phyloP scores from a whole-genome alignment of 2,329 filamentous ascomycete genomes.

The Xylariaceae sp. region DNA sequence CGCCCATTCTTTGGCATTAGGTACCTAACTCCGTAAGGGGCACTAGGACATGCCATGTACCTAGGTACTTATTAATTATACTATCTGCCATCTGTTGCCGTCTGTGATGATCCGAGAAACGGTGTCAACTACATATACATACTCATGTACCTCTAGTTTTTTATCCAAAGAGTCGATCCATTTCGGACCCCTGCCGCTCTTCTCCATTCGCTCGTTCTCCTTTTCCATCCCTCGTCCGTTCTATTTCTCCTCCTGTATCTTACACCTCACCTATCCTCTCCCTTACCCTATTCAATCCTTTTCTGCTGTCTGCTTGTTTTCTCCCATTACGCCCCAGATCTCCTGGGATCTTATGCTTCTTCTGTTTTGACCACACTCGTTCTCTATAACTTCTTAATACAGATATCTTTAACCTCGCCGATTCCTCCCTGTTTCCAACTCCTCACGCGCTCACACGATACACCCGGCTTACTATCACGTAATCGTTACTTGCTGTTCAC shows the following conservation, averaged over 20 bases:
- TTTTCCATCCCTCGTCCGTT: slow-evolving; percentile 27
- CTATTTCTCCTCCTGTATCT: slow-evolving; percentile 27
- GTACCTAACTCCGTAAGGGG: too few relatives aligned
- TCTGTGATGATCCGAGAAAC: too few relatives aligned
- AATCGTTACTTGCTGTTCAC: slow-evolving; percentile 8
- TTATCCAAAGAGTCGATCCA: too few relatives aligned
- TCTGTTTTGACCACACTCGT: slow-evolving; percentile 31
- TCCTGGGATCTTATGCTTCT: slow-evolving; percentile 24
- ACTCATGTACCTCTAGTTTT: too few relatives aligned
- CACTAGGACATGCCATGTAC: too few relatives aligned
- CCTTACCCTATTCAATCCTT: slow-evolving; percentile 33
- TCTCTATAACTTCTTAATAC: slow-evolving; percentile 34
- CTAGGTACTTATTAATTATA: too few relatives aligned
- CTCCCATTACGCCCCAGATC: slow-evolving; percentile 17
- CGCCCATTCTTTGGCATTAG: too few relatives aligned
- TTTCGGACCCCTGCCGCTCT: too few relatives aligned
- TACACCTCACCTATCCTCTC: too few relatives aligned
- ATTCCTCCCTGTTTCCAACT: slow-evolving; percentile 17
- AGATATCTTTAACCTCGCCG: slow-evolving; percentile 24
- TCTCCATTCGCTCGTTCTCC: slow-evolving; percentile 28
- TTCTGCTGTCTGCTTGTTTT: slow-evolving; percentile 21
- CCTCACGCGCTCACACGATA: slow-evolving; percentile 12
- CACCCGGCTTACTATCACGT: slow-evolving; percentile 12
- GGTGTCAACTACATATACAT: too few relatives aligned
- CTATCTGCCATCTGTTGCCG: too few relatives aligned